A percentile compares a stretch with the other conserved stretches of the same genome.
These are phyloP conservation scores for Chaetothyriales sp. DNA, from an alignment of 2,329 filamentous ascomycete genomes.

Conservation along the genomic window DNA sequence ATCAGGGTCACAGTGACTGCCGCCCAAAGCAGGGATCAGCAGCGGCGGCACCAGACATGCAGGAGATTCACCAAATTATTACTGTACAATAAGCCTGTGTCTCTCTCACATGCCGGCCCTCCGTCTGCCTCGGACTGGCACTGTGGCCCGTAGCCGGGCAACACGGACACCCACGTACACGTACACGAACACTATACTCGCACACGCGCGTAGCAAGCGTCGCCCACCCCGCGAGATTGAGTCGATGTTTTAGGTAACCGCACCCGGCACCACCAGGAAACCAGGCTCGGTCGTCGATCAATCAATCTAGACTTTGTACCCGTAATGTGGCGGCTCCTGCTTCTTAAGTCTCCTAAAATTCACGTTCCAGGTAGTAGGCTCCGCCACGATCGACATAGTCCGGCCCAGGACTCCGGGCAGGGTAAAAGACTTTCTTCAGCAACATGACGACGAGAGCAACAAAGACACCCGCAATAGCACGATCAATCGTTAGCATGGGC, in stretches of 20 bases:
- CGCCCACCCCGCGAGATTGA: no score
- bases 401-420: conserved; percentile 4
- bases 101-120: neutral
- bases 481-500: conserved; percentile 53
- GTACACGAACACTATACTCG: neutral
- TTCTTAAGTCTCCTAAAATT: neutral
- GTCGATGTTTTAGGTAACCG: neutral
- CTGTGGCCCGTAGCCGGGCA: neutral
- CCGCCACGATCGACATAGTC: neutral
- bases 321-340: neutral
- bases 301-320: neutral
- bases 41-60: neutral
- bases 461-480: conserved; percentile 58
- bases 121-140: neutral
- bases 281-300: no score
- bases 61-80: neutral
- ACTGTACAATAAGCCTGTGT: neutral
- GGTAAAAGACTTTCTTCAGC: conserved; percentile 30
- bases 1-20: neutral
- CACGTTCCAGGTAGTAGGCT: neutral
- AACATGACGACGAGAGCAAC: conserved; percentile 58
- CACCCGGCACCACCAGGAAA: no score
- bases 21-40: neutral
- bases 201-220: neutral
- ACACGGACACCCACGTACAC: neutral